Conservation (phyloP, 2,329 filamentous ascomycete genomes). For the Penicillium concentricum region DNA sequence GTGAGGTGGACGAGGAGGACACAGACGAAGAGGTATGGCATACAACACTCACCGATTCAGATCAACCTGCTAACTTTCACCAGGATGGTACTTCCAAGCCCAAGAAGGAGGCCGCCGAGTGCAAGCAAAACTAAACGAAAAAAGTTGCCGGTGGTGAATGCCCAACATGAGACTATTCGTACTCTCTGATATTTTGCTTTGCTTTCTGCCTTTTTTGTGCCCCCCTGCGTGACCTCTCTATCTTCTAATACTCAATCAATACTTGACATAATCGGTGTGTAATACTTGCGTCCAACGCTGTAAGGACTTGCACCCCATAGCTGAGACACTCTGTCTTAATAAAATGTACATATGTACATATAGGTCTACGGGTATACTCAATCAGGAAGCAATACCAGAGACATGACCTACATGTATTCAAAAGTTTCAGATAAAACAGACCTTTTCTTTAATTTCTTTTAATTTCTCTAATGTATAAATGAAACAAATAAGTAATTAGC, state of each 20-base stretch:
- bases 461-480: too few relatives aligned
- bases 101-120: conserved; percentile 91
- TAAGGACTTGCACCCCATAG: neutral
- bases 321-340: neutral
- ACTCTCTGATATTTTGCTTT: conserved; percentile 29
- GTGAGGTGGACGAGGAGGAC: conserved; percentile 61
- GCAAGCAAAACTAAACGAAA: conserved; percentile 81
- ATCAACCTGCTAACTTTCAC: conserved; percentile 21
- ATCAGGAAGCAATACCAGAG: neutral
- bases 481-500: too few relatives aligned
- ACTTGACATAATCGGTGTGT: conserved; percentile 27
- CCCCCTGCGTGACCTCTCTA: conserved; percentile 13
- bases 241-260: conserved; percentile 29
- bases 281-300: conserved; percentile 7
- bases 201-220: conserved; percentile 18
- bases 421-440: neutral
- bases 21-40: conserved; percentile 52
- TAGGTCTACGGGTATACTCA: neutral
- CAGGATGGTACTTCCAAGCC: conserved; percentile 86
- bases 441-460: neutral
- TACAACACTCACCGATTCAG: neutral
- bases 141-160: conserved; percentile 20
- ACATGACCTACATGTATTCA: neutral
- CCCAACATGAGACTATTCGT: conserved; percentile 38
- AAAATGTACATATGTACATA: too few relatives aligned